Evolutionary conservation across 805 yeast species (phyloP), one percentile per base, ranked within the genome.

Genomic region (Ogataea neopini): DNA sequence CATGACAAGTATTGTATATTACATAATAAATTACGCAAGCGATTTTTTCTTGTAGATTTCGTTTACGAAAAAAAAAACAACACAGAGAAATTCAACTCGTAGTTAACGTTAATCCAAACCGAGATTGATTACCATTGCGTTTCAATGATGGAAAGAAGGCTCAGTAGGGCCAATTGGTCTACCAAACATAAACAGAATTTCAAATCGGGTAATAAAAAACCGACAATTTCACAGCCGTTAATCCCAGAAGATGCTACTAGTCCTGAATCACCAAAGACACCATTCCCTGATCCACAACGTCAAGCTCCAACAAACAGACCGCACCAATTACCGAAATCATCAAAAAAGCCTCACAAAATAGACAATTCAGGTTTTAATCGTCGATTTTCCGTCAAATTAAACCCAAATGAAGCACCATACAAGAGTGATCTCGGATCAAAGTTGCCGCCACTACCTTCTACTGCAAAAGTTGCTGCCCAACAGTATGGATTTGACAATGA

Each of bases 131-230:
- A n/a, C n/a, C n/a, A n/a, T n/a, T n/a, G n/a, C n/a, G n/a, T 6
- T 29, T 13, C 41, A 15, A 23, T 20, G 23, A 51, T 53, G 48
- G 55, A 57, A 18, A 53, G 58, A 48, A 44, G 61, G 30, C 33
- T 50, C 14, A 59, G 63, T 41, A 52, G 60, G 45, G 64, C 62
- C 52, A 59, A 56, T 51, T 60, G 64, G 64, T 53, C 61, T 28
- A 56, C 64, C 18, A 54, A 53, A 17, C 44, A 48, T 35, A 48
- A 49, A 37, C 38, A 30, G 10, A 33, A 13, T 14, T 23, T 39
- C 39, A 26, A 32, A 17, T 14, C 52, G 14, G 41, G 22, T 15
- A 34, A 39, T 17, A 28, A 45, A 22, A 28, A 42, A 29, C 41
- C 46, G 8, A 7, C n/a, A 8, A 34, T 35, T n/a, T 43, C 40